Percentiles rank a stretch among this genome's conserved stretches.
Conservation (phyloP, 345 rosid genomes). For the Anastatica hierochuntica region DNA sequence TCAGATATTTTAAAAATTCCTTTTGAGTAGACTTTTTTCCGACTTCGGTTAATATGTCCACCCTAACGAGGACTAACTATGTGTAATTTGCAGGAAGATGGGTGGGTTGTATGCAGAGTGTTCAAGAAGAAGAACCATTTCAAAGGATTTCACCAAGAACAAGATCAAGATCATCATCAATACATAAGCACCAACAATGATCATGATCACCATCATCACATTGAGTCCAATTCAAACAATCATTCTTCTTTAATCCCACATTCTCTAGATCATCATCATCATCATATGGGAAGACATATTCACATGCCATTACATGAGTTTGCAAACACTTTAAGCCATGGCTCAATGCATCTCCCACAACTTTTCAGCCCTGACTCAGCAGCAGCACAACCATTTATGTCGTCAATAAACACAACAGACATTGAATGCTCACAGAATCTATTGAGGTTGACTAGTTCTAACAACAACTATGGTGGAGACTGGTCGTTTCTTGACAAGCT, state of each 20-base stretch:
- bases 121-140: slow-evolving; percentile 68
- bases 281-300: slow-evolving; percentile 15
- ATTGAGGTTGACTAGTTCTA: slow-evolving; percentile 47
- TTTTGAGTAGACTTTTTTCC: too few species aligned
- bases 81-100: slow-evolving; percentile 55
- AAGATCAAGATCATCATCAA: slow-evolving; percentile 32
- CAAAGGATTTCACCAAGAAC: slow-evolving; percentile 46
- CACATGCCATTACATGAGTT: slow-evolving; percentile 25
- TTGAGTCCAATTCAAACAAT: slow-evolving; percentile 14
- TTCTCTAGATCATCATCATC: slow-evolving; percentile 18
- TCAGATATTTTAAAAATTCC: too few species aligned
- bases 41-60: too few species aligned
- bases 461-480: slow-evolving; percentile 46
- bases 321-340: slow-evolving; percentile 28
- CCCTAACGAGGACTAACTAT: too few species aligned
- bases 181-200: slow-evolving; percentile 20
- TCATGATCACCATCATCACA: slow-evolving; percentile 20
- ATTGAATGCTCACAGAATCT: slow-evolving; percentile 58
- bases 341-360: slow-evolving; percentile 73
- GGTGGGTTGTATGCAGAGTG: slow-evolving; percentile 91
- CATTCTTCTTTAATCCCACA: slow-evolving; percentile 19
- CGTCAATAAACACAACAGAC: slow-evolving; percentile 35
- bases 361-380: slow-evolving; percentile 65
- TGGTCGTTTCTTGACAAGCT: slow-evolving; percentile 89
- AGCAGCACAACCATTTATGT: slow-evolving; percentile 20